Conservation (phyloP, 192 early-diverging fungal species). For the Coemansia sp. region DNA sequence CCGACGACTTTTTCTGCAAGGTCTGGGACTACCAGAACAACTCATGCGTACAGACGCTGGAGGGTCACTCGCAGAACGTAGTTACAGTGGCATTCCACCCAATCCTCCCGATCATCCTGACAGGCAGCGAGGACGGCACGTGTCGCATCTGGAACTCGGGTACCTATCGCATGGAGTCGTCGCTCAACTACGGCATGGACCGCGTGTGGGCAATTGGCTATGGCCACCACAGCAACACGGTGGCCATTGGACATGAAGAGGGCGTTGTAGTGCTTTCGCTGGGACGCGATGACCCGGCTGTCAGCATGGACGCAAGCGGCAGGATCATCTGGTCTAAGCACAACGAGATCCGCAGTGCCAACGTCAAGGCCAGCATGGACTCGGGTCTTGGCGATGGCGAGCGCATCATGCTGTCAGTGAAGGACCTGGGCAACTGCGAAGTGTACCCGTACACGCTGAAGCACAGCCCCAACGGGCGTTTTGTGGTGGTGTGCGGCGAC, state of each 20-base stretch:
- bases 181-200: conserved; percentile 96
- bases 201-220: conserved; percentile 95
- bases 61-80: conserved; percentile 95
- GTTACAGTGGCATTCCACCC: conserved; percentile 90
- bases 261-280: conserved; percentile 94
- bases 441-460: conserved; percentile 93
- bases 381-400: conserved; percentile 93
- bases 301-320: conserved; percentile 94
- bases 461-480: conserved; percentile 97
- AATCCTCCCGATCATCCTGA: conserved; percentile 93
- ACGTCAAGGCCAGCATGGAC: conserved; percentile 80
- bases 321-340: conserved; percentile 99
- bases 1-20: conserved; percentile 92
- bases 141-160: conserved; percentile 96
- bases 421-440: conserved; percentile 97
- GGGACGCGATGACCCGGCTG: conserved; percentile 92
- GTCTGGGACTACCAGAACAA: conserved; percentile 99
- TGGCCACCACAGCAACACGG: conserved; percentile 79
- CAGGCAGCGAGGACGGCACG: conserved; percentile 91
- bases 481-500: conserved; percentile 98
- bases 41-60: conserved; percentile 96
- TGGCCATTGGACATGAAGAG: conserved; percentile 95
- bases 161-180: conserved; percentile 95
- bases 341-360: conserved; percentile 93
- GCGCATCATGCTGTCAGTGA: conserved; percentile 73